Conservation (phyloP, 192 early-diverging fungal genomes). For the Entomortierella lignicola region DNA sequence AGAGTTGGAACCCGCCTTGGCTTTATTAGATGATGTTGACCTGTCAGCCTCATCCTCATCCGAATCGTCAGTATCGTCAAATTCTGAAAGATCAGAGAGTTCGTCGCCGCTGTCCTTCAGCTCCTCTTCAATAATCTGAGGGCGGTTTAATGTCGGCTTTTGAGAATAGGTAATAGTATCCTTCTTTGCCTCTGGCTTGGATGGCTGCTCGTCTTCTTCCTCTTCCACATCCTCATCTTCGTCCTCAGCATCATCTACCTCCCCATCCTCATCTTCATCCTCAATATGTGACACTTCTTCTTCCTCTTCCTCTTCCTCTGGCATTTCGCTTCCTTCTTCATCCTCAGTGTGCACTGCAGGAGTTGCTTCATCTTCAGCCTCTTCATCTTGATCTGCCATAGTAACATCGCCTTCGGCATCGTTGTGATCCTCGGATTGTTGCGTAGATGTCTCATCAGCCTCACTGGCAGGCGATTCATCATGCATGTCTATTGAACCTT, state of each 20-base stretch:
- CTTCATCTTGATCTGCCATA: slow-evolving; percentile 17
- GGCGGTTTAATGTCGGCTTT: slow-evolving; percentile 38
- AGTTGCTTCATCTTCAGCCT: slow-evolving; percentile 16
- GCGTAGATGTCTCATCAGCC: slow-evolving; percentile 2
- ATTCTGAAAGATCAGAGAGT: slow-evolving; percentile 46
- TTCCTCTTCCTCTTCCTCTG: slow-evolving; percentile 18
- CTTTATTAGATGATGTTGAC: neutral
- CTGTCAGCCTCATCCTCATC: slow-evolving; percentile 34
- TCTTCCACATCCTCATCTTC: slow-evolving; percentile 16
- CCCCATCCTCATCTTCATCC: slow-evolving; percentile 20
- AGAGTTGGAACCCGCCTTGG: neutral
- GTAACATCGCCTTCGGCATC: slow-evolving; percentile 24
- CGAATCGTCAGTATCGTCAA: slow-evolving; percentile 49
- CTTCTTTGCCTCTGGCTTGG: slow-evolving; percentile 9
- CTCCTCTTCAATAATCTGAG: slow-evolving; percentile 39
- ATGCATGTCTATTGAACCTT: neutral
- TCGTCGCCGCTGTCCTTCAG: slow-evolving; percentile 52
- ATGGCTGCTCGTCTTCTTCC: slow-evolving; percentile 9
- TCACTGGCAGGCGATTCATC: neutral
- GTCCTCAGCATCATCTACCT: slow-evolving; percentile 8
- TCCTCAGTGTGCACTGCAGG: slow-evolving; percentile 19
- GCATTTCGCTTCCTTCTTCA: slow-evolving; percentile 12
- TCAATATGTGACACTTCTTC: slow-evolving; percentile 20
- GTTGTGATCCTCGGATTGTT: slow-evolving; percentile 9
- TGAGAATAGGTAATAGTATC: slow-evolving; percentile 7